Evolutionary conservation across 106 monocot species (phyloP), one percentile per base, ranked within the genome.

Genomic region (Amphibolis antarctica): DNA sequence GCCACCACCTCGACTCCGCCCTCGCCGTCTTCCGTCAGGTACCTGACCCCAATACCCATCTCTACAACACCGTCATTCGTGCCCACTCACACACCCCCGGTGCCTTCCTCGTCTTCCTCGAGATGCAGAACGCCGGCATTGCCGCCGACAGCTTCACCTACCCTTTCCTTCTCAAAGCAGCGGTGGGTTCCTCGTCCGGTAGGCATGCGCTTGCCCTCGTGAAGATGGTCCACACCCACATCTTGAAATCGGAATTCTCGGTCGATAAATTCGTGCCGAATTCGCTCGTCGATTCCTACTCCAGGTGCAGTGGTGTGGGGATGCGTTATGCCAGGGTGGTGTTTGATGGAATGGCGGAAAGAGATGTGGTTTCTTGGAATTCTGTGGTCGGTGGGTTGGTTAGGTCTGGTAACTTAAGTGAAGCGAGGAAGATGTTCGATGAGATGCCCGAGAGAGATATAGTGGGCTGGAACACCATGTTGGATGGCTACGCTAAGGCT

Each of bases 221-320:
- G 6, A 53, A 82, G 25, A 74, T 75, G 69, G 52, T 85, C 3
- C 87, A 92, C 49, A 15, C 82, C 55, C 88, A 88, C 26, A 64
- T 88, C 57, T 46, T 82, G 1, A 92, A 85, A 69, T 56, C 70
- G 15, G 88, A 84, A 0, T 78, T 82, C 43, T 27, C 73, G 0
- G 56, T 15, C 19, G 82, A 92, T 62, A 62, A 85, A 43, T 92
- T 85, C 65, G 80, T 92, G 14, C 85, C 82, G 42, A 92, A 92
- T 31, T 66, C 85, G 21, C 74, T 92, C 13, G 70, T 92, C 2
- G 84, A 82, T 50, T 60, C 87, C 0, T 92, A 92, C 63, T 74
- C 79, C 0, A 81, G 72, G 44, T 65, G 63, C 18, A 75, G 81
- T 6, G 31, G 13, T 21, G 26, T 6, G 0, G 79, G 79, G 0